Conservation (phyloP, 495 filamentous ascomycete species). For the Podospora tetraspora region DNA sequence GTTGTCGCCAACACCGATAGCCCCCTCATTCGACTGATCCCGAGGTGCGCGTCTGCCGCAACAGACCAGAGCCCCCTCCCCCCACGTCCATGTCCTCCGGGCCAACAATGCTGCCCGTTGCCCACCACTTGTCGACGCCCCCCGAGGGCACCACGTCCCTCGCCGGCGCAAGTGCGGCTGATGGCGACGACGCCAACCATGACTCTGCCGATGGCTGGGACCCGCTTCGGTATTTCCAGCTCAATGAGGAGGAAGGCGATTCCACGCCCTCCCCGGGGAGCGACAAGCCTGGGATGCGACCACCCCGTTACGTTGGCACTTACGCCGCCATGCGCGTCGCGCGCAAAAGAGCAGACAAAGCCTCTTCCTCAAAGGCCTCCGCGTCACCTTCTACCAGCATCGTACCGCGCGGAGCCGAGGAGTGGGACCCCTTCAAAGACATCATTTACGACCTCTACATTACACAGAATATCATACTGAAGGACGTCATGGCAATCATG, state of each 20-base stretch:
- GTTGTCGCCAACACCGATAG: not conserved
- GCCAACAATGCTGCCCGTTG: not conserved
- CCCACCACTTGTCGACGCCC: not conserved
- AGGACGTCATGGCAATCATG: slow-evolving; percentile 31
- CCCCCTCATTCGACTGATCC: too few species aligned
- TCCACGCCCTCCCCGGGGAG: slow-evolving; percentile 15
- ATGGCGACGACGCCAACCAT: not conserved
- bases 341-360: not conserved
- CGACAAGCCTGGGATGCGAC: not conserved
- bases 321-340: too few species aligned
- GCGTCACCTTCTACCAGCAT: slow-evolving; percentile 2
- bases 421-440: slow-evolving; percentile 32
- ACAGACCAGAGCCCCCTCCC: too few species aligned
- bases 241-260: slow-evolving; percentile 20
- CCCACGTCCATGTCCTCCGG: slow-evolving; percentile 3
- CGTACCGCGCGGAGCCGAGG: slow-evolving; percentile 23
- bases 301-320: too few species aligned
- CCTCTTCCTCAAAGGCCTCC: not conserved
- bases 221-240: not conserved
- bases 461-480: slow-evolving; percentile 28
- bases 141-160: not conserved
- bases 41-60: too few species aligned
- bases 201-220: slow-evolving; percentile 11
- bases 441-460: slow-evolving; percentile 32
- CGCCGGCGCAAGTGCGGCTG: not conserved